A percentile compares a stretch with the other conserved stretches of the same genome.
phyloP scores from a whole-genome alignment of 257 asterid genomes.

The Catharanthus roseus region DNA sequence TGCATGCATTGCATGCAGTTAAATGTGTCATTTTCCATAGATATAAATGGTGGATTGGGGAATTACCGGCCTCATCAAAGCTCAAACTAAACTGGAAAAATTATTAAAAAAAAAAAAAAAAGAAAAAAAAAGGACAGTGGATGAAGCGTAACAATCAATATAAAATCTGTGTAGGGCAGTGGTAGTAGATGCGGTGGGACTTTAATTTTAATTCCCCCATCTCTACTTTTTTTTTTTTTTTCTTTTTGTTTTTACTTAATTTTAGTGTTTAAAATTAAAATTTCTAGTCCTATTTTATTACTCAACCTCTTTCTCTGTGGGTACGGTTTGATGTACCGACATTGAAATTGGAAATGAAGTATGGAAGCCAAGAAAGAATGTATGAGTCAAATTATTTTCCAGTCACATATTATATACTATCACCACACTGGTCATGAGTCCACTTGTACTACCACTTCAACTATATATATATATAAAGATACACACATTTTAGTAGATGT shows the following conservation, averaged over 20 bases:
- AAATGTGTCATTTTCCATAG: background rate
- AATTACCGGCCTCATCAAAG: too few species aligned
- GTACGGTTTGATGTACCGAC: slow-evolving; percentile 2
- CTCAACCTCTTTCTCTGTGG: background rate
- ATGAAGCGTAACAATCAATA: slow-evolving; percentile 11
- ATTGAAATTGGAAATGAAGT: background rate
- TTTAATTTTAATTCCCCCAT: background rate
- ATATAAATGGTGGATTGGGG: too few species aligned
- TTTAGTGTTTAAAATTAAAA: too few species aligned
- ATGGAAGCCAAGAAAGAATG: background rate
- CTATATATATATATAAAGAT: too few species aligned
- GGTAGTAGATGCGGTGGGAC: slow-evolving; percentile 3
- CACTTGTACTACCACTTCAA: background rate
- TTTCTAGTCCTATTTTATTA: background rate
- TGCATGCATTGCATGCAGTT: background rate
- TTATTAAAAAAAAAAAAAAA: too few species aligned
- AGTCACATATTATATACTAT: background rate
- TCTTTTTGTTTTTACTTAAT: too few species aligned
- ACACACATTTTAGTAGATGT: background rate
- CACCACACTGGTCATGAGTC: background rate
- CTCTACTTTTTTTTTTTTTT: background rate
- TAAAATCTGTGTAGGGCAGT: slow-evolving; percentile 15
- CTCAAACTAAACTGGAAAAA: too few species aligned
- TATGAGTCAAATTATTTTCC: background rate
- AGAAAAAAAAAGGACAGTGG: background rate